A percentile compares a stretch with the other conserved stretches of the same genome.
Conservation (phyloP, 371 early-diverging fungal species). For the Haplosporangium sp. region DNA sequence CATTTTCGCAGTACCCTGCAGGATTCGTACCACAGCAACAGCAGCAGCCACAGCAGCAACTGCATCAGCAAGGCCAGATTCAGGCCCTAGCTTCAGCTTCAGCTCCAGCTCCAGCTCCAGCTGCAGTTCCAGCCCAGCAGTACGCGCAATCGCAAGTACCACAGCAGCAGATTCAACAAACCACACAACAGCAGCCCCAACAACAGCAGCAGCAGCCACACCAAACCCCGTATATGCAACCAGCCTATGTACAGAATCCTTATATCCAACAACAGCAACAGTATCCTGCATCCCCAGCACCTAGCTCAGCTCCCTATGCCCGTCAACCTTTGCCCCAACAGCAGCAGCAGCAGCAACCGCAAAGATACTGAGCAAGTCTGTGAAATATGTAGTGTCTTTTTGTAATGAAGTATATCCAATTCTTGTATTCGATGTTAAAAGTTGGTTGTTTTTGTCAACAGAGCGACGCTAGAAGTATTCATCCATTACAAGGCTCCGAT, state of each 20-base stretch:
- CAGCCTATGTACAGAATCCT: conserved; percentile 12
- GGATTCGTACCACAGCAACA: conserved; percentile 5
- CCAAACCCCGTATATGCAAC: conserved; percentile 19
- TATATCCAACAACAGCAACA: conserved; percentile 15
- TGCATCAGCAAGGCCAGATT: not conserved
- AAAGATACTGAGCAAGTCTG: too few relatives aligned
- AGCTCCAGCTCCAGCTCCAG: conserved; percentile 1
- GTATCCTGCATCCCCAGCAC: not conserved
- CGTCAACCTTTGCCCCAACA: too few relatives aligned
- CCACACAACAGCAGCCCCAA: conserved; percentile 10
- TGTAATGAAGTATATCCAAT: too few relatives aligned
- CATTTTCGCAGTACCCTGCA: conserved; percentile 7
- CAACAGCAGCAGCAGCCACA: conserved; percentile 17
- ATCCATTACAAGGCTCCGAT: too few relatives aligned
- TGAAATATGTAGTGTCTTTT: too few relatives aligned
- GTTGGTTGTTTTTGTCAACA: too few relatives aligned
- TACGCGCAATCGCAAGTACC: not conserved
- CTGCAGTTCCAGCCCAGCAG: conserved; percentile 10
- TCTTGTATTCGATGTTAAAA: too few relatives aligned
- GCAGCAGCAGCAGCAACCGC: too few relatives aligned
- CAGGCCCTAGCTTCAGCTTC: not conserved
- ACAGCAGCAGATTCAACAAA: conserved; percentile 11
- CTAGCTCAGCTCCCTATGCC: too few relatives aligned
- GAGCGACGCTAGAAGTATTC: too few relatives aligned
- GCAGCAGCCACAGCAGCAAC: conserved; percentile 3